Evolutionary conservation across 2,329 filamentous ascomycete species (phyloP).

Genomic region (Penicillium aurantiogriseum): DNA sequence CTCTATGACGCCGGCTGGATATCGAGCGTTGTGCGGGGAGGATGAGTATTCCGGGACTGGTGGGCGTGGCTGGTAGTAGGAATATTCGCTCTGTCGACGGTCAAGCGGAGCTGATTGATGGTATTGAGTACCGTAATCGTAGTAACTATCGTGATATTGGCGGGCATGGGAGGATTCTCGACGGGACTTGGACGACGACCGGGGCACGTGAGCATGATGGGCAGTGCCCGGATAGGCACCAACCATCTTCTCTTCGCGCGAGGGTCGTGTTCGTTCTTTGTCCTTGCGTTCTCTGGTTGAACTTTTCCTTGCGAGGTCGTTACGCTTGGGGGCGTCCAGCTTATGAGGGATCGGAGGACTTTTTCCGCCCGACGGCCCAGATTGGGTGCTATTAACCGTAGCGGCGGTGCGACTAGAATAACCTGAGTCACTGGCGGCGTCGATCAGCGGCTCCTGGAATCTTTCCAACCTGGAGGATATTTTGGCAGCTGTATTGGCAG

Average conservation of each 20-base stretch:
- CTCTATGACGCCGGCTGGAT: slow-evolving; percentile 29
- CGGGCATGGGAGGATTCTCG: slow-evolving; percentile 32
- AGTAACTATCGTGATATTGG: slow-evolving; percentile 35
- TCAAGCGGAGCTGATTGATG: slow-evolving; percentile 35
- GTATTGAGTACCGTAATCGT: slow-evolving; percentile 38
- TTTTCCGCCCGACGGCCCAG: slow-evolving; percentile 46
- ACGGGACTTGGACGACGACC: slow-evolving; percentile 36
- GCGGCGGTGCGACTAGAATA: slow-evolving; percentile 60
- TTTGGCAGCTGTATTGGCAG: slow-evolving; percentile 52
- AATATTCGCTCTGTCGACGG: slow-evolving; percentile 30
- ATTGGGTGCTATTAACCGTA: slow-evolving; percentile 54
- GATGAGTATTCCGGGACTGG: slow-evolving; percentile 33
- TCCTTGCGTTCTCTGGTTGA: slow-evolving; percentile 34
- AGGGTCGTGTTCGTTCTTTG: slow-evolving; percentile 30
- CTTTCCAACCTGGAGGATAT: slow-evolving; percentile 44
- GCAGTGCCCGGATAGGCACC: slow-evolving; percentile 32
- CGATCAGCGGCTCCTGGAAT: slow-evolving; percentile 40
- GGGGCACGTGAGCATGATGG: slow-evolving; percentile 30
- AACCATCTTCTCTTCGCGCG: slow-evolving; percentile 38
- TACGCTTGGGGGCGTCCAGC: slow-evolving; percentile 35
- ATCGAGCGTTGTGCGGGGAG: slow-evolving; percentile 32
- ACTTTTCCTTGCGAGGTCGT: slow-evolving; percentile 28
- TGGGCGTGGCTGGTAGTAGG: slow-evolving; percentile 31
- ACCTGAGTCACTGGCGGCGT: slow-evolving; percentile 60
- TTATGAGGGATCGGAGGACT: slow-evolving; percentile 38